These are phyloP conservation scores for Cladophialophora bantiana DNA, from an alignment of 2,329 filamentous ascomycete genomes.

Conservation along the genomic window DNA sequence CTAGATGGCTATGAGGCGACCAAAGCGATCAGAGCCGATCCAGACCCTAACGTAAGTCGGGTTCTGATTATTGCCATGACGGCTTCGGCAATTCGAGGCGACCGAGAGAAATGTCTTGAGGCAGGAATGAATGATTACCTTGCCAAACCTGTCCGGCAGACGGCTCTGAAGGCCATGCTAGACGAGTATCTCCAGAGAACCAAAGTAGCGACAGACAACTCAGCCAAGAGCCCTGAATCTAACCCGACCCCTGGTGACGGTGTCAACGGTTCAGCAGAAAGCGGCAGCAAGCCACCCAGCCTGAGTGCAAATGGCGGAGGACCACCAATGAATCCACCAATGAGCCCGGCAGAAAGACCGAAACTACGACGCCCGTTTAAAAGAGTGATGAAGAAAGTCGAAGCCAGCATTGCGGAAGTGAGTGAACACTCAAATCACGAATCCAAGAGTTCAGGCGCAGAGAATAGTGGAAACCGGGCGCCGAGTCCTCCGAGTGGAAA, in stretches of 20 bases:
- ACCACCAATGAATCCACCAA: constrained; percentile 15
- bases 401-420: constrained; percentile 23
- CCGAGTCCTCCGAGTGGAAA: constrained; percentile 35
- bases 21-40: constrained; percentile 62
- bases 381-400: constrained; percentile 36
- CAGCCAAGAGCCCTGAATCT: constrained; percentile 11
- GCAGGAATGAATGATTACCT: constrained; percentile 98
- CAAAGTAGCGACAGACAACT: constrained; percentile 22
- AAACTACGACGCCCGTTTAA: constrained; percentile 35
- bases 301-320: constrained; percentile 18
- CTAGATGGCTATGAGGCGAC: constrained; percentile 59
- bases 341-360: constrained; percentile 28
- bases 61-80: constrained; percentile 98
- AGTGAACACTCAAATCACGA: constrained; percentile 14
- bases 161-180: constrained; percentile 84
- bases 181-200: constrained; percentile 64
- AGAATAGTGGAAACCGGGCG: neutral
- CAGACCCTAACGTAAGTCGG: constrained; percentile 76
- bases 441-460: neutral
- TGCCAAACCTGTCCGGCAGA: constrained; percentile 90
- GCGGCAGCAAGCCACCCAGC: constrained; percentile 11
- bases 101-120: constrained; percentile 92
- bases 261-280: constrained; percentile 23
- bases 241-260: constrained; percentile 29
- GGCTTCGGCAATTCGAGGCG: constrained; percentile 90